Evolutionary conservation across 148 eudicot species (phyloP).

Genomic region (Spergularia marina): DNA sequence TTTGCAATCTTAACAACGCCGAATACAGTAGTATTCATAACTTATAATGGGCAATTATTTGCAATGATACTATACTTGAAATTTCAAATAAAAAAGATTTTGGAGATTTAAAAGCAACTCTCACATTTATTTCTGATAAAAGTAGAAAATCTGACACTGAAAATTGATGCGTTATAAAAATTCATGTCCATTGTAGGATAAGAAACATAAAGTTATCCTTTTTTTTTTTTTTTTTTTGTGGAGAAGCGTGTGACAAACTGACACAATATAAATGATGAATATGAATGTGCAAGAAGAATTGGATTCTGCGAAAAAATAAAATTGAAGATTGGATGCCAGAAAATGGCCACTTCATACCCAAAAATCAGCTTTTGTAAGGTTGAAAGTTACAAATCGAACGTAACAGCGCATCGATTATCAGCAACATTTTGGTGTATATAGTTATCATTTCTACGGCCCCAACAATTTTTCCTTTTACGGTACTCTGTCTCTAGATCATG

Average conservation of each 20-base stretch:
- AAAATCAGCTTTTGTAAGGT: not conserved
- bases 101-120: not conserved
- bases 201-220: not conserved
- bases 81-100: not conserved
- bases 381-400: not conserved
- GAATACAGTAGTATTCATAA: not conserved
- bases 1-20: too few species aligned
- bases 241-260: not conserved
- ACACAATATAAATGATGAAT: not conserved
- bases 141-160: not conserved
- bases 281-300: not conserved
- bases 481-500: too few species aligned
- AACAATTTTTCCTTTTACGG: too few species aligned
- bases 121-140: not conserved
- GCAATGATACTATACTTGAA: constrained; percentile 24
- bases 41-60: not conserved
- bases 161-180: not conserved
- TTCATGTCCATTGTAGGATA: not conserved
- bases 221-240: not conserved
- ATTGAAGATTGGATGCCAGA: constrained; percentile 5
- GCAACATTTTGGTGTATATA: not conserved
- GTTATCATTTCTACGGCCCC: too few species aligned
- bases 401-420: not conserved
- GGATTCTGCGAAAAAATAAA: constrained; percentile 2
- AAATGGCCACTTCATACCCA: not conserved